Percentiles rank a stretch among this genome's conserved stretches.
Evolutionary conservation across 805 yeast species (phyloP).

Genomic region (Sugiyamaella smithiae): DNA sequence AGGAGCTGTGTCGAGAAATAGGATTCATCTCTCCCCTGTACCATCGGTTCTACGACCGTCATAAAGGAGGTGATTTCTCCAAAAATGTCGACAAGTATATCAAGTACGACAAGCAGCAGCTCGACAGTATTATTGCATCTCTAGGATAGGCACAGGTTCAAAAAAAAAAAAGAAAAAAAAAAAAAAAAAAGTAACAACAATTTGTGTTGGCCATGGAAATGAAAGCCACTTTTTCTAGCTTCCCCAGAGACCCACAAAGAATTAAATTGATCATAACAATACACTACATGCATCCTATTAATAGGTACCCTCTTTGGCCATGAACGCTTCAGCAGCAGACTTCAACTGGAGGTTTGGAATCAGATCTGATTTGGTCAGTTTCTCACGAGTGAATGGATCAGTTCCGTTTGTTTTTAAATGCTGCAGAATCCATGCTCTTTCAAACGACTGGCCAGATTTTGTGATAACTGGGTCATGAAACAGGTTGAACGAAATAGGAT

Average conservation of each 20-base stretch:
- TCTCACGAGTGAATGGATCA: slow-evolving; percentile 44
- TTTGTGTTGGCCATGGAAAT: no score
- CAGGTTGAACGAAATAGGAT: slow-evolving; percentile 42
- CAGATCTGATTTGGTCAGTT: slow-evolving; percentile 36
- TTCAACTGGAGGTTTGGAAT: slow-evolving; percentile 42
- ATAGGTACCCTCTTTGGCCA: slow-evolving; percentile 16
- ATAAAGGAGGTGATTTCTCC: slow-evolving; percentile 64
- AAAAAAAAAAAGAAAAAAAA: no score
- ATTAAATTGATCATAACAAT: no score
- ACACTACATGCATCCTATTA: no score
- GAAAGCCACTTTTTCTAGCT: no score
- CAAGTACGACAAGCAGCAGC: slow-evolving; percentile 48
- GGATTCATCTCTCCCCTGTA: slow-evolving; percentile 78
- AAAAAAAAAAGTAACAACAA: no score
- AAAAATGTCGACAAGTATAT: slow-evolving; percentile 70
- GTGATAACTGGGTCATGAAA: slow-evolving; percentile 46
- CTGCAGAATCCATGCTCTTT: slow-evolving; percentile 38
- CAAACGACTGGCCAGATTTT: slow-evolving; percentile 44
- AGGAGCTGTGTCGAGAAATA: slow-evolving; percentile 65
- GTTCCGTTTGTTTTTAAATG: slow-evolving; percentile 37
- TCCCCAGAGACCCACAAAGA: no score
- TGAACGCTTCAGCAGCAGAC: slow-evolving; percentile 37
- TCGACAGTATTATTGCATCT: slow-evolving; percentile 40
- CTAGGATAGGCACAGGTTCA: slow-evolving; percentile 19
- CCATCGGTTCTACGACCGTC: slow-evolving; percentile 78